Evolutionary conservation across 768 basidiomycete species (phyloP).

Genomic region (Trichaptum fuscoviolaceum): DNA sequence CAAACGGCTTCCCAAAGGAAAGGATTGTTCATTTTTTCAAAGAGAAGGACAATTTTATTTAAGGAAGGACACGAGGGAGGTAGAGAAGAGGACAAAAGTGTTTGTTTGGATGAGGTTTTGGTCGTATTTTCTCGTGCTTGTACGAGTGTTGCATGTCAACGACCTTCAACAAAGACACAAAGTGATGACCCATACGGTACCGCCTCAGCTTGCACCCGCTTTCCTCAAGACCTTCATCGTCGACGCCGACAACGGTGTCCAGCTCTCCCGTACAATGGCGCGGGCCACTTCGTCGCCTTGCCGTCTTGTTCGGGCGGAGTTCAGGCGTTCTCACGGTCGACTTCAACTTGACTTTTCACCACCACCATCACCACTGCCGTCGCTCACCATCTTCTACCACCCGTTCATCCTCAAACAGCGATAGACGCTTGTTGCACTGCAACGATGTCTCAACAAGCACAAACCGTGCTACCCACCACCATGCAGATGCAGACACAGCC

Average conservation of each 20-base stretch:
- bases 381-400: slow-evolving; percentile 53
- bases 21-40: not conserved
- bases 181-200: slow-evolving; percentile 1
- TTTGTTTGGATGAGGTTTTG: slow-evolving; percentile 5
- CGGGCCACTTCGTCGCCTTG: slow-evolving; percentile 15
- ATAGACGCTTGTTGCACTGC: slow-evolving; percentile 46
- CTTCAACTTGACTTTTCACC: slow-evolving; percentile 16
- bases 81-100: not conserved
- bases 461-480: slow-evolving; percentile 47
- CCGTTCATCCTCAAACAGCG: slow-evolving; percentile 44
- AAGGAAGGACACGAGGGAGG: not conserved
- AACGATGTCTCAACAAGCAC: slow-evolving; percentile 27
- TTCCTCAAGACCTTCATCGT: slow-evolving; percentile 25
- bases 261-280: slow-evolving; percentile 5
- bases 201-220: slow-evolving; percentile 26
- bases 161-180: slow-evolving; percentile 2
- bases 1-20: not conserved
- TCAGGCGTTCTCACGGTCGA: slow-evolving; percentile 7
- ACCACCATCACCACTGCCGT: slow-evolving; percentile 15
- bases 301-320: slow-evolving; percentile 20
- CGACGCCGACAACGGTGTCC: slow-evolving; percentile 20
- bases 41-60: not conserved
- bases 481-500: slow-evolving; percentile 58
- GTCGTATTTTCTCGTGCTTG: slow-evolving; percentile 7
- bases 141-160: not conserved